These are phyloP conservation scores for Fragaria vesca DNA, from an alignment of 306 rosid genomes.

Conservation along the genomic window DNA sequence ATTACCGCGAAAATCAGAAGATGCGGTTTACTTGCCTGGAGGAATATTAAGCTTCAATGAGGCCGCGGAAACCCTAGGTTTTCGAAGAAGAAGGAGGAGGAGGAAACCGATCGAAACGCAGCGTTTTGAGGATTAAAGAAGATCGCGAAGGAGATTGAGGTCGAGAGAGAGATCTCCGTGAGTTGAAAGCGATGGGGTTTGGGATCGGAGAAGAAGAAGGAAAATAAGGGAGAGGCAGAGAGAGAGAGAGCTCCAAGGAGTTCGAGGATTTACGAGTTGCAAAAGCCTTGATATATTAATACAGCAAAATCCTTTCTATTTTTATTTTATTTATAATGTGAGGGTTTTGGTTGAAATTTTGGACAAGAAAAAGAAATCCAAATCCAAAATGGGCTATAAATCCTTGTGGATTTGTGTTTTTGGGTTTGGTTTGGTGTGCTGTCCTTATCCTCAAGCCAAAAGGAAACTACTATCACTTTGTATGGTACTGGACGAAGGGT, in stretches of 20 bases:
- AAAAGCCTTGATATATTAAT: conserved; percentile 2
- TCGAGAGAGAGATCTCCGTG: conserved; percentile 38
- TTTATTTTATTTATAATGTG: neutral
- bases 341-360: neutral
- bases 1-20: neutral
- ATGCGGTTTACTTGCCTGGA: conserved; percentile 28
- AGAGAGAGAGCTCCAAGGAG: conserved; percentile 18
- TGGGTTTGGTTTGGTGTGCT: neutral
- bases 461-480: neutral
- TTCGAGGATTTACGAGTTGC: conserved; percentile 23
- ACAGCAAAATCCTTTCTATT: neutral
- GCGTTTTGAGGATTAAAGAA: conserved; percentile 5
- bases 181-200: conserved; percentile 34
- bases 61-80: conserved; percentile 56
- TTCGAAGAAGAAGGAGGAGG: neutral
- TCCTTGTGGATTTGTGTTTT: neutral
- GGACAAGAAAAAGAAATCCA: neutral
- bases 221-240: neutral
- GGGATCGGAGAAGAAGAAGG: conserved; percentile 41
- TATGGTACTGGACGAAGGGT: neutral
- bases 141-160: conserved; percentile 26
- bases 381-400: neutral
- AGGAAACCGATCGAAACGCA: conserved; percentile 18
- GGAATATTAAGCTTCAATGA: conserved; percentile 1
- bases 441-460: conserved; percentile 5